Conservation (phyloP, 495 filamentous ascomycete genomes). For the Symbiotaphrina buchneri region DNA sequence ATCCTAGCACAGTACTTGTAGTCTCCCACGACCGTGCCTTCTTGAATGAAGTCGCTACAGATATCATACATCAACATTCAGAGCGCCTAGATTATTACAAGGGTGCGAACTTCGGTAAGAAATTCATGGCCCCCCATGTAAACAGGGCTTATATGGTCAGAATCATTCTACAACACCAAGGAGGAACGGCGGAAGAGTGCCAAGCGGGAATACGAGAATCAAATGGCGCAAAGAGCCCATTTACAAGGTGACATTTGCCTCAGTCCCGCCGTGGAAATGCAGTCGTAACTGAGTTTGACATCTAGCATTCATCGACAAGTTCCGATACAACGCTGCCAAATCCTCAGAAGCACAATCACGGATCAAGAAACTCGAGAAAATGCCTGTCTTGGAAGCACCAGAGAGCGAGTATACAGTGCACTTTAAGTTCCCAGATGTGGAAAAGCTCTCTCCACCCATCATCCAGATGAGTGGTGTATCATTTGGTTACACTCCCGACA, state of each 20-base stretch:
- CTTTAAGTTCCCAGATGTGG: constrained; percentile 95
- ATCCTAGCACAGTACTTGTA: constrained; percentile 87
- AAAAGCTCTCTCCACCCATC: constrained; percentile 92
- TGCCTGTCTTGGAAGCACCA: constrained; percentile 77
- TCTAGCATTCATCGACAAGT: constrained; percentile 94
- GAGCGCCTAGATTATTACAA: constrained; percentile 97
- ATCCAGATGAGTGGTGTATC: constrained; percentile 85
- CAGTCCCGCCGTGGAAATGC: not conserved
- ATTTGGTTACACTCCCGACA: constrained; percentile 74
- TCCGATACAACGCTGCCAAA: constrained; percentile 98
- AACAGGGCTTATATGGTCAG: no score
- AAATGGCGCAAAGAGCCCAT: constrained; percentile 83
- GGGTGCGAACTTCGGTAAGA: constrained; percentile 65
- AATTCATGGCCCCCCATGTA: no score
- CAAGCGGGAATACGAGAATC: constrained; percentile 95
- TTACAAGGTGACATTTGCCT: constrained; percentile 26
- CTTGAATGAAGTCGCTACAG: constrained; percentile 97
- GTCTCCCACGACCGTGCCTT: constrained; percentile 98
- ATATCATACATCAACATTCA: constrained; percentile 98
- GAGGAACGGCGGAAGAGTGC: constrained; percentile 94
- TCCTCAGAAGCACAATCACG: constrained; percentile 93
- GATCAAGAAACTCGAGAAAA: constrained; percentile 96
- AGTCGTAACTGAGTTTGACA: constrained; percentile 4
- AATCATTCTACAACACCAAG: constrained; percentile 93
- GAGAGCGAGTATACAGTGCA: constrained; percentile 91